A percentile compares a stretch with the other conserved stretches of the same genome.
These are phyloP conservation scores for Xylaria castorea DNA, from an alignment of 495 filamentous ascomycete genomes.

Conservation along the genomic window DNA sequence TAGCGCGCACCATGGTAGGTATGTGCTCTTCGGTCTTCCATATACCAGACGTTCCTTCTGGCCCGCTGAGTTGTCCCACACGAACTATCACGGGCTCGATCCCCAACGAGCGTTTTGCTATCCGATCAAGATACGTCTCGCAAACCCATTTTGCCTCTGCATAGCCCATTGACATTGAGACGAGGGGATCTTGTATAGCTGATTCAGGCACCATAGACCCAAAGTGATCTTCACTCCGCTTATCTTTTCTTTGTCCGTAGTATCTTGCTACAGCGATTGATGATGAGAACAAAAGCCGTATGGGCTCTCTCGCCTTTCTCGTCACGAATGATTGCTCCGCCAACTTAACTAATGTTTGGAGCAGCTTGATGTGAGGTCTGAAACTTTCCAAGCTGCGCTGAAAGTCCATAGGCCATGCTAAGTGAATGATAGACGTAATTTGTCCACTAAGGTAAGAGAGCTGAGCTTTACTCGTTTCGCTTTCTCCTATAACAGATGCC, in stretches of 20 bases:
- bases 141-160: conserved; percentile 48
- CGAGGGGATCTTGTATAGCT: conserved; percentile 23
- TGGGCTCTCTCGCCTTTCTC: neutral
- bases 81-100: conserved; percentile 40
- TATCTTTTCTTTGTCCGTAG: neutral
- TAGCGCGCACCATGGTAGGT: conserved; percentile 44
- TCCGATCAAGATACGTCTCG: conserved; percentile 42
- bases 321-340: conserved; percentile 18
- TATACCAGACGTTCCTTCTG: conserved; percentile 33
- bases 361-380: conserved; percentile 39
- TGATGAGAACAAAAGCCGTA: conserved; percentile 30
- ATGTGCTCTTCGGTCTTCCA: conserved; percentile 47
- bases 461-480: neutral
- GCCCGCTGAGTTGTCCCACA: conserved; percentile 44
- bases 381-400: conserved; percentile 40
- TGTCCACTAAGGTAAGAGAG: neutral
- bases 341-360: conserved; percentile 43
- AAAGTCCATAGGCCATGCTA: conserved; percentile 52
- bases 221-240: too few species aligned
- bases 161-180: conserved; percentile 31
- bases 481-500: neutral
- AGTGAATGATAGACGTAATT: conserved; percentile 50
- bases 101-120: neutral
- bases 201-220: conserved; percentile 18
- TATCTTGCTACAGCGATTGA: conserved; percentile 32